Base-by-base conservation (phyloP, 2,329 filamentous ascomycete species). In the Hyphodiscus sp. region DNA sequence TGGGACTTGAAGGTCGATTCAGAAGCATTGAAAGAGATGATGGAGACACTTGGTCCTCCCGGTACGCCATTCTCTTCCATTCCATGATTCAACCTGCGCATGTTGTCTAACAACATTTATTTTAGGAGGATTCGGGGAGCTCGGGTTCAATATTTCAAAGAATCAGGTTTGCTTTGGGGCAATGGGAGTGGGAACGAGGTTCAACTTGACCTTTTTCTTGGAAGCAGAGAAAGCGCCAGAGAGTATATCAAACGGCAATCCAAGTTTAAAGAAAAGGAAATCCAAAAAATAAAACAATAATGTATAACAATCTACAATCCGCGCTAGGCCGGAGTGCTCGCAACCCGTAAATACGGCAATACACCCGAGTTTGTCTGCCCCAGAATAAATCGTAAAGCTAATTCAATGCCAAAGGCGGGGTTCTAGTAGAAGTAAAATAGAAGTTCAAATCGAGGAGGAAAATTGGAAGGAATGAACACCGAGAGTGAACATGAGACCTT, bases 11-110 rank as follows among this genome's bases (percentile, higher is more conserved):
- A 41, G 6, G 26, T 57, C 1, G 47, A 49, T 9, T 45, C 49
- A 23, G 41, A 30, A 16, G 55, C 55, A n/a, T 19, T 57, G 1
- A 41, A 55, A 41, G 55, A 57, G 47, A 55, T 57, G 43, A 57
- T 47, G 29, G 55, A 54, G 47, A 55, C 50, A n/a, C 44, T 57
- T 20, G 52, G 52, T 11, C 55, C 55, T 9, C 52, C 52, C 16
- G 55, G 33, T 38, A 38, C 2, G 16, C 16, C 11, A 38, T 38
- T 13, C 16, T 13, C 33, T 26, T 4, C 33, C 16, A 38, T 10
- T 38, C 16, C 11, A 38, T 5, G 11, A 13, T 15, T 4, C 11
- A 13, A 4, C 4, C 13, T 38, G 33, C 2, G 13, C 11, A 38
- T 2, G 13, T 38, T 10, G 5, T 38, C 33, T 38, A 10, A 38